Evolutionary conservation across 192 early-diverging fungal genomes (phyloP).

Genomic region (Backusella psychrophila): DNA sequence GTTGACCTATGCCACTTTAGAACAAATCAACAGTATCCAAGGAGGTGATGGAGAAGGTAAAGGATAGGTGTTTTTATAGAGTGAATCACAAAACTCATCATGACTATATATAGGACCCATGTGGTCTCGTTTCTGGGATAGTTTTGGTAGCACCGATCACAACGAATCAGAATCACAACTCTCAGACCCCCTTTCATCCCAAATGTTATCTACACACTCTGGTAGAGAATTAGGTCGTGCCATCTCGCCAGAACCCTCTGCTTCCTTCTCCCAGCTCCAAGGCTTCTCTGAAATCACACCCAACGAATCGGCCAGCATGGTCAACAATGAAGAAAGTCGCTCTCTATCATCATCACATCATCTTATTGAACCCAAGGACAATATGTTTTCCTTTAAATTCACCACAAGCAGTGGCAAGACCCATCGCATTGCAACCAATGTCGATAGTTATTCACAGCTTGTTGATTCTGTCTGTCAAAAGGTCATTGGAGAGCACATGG

Average conservation of each 20-base stretch:
- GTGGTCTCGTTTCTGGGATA: conserved; percentile 49
- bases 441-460: conserved; percentile 44
- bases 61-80: not conserved
- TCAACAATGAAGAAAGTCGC: conserved; percentile 30
- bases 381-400: conserved; percentile 58
- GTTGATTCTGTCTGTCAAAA: conserved; percentile 56
- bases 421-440: conserved; percentile 61
- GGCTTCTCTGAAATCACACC: conserved; percentile 59
- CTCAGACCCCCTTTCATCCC: conserved; percentile 28
- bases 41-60: conserved; percentile 38
- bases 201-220: conserved; percentile 12
- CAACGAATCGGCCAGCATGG: conserved; percentile 58
- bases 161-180: conserved; percentile 37
- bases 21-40: conserved; percentile 62
- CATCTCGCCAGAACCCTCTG: conserved; percentile 29
- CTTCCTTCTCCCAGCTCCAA: conserved; percentile 45
- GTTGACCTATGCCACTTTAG: conserved; percentile 74
- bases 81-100: not conserved
- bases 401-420: conserved; percentile 56
- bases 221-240: not conserved
- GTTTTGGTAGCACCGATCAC: conserved; percentile 36
- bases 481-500: conserved; percentile 40
- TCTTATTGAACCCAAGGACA: conserved; percentile 14
- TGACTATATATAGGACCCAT: conserved; percentile 29
- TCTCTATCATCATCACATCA: not conserved